Base-by-base conservation (phyloP, 495 filamentous ascomycete genomes). In the Penicillium daleae region DNA sequence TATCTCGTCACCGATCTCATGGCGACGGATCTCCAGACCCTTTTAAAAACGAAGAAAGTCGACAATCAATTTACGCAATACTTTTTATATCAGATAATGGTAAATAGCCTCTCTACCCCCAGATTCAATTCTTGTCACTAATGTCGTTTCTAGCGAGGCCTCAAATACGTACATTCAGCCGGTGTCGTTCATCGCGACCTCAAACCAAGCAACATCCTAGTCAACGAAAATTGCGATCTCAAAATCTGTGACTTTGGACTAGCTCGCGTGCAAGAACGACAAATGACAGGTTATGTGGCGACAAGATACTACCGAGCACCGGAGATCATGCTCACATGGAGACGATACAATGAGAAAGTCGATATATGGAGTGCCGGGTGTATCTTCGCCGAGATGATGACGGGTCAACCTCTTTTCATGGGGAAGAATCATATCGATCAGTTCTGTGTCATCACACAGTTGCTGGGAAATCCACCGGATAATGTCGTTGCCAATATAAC, bases 281-380 rank as follows among this genome's bases (percentile, higher is more conserved):
- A 97, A 77, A 99, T 99, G 95, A 99, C 95, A 39, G 95, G 95
- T 73, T 99, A 99, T 67, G 95, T 99, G 26, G 97, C 95, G 27
- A 99, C 95, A 42, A 85, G 95, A 80, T 99, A 97, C 82, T 99
- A 99, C 81, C 88, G 95, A 52, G 95, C 95, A 2, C 95, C 95
- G 3, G 95, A 99, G 77, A 98, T 99, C 71, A 99, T 99, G 95
- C 92, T 99, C 70, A 99, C 95, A 40, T 99, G 95, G 95, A 94
- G 97, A 75, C 97, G 97, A 77, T 99, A 99, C 76, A 94, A 97
- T 69, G 92, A 97, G 48, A 95, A 98, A 80, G 95, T 98, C 51
- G 95, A 99, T 77, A 97, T 99, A 67, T 99, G 95, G 95, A 97
- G 94, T 71, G 93, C 92, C 2, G 95, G 93, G 46, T 99, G 95